Evolutionary conservation across 768 basidiomycete species (phyloP), one percentile per base, ranked within the genome.

Genomic region (Paxillus ammoniavirescens): DNA sequence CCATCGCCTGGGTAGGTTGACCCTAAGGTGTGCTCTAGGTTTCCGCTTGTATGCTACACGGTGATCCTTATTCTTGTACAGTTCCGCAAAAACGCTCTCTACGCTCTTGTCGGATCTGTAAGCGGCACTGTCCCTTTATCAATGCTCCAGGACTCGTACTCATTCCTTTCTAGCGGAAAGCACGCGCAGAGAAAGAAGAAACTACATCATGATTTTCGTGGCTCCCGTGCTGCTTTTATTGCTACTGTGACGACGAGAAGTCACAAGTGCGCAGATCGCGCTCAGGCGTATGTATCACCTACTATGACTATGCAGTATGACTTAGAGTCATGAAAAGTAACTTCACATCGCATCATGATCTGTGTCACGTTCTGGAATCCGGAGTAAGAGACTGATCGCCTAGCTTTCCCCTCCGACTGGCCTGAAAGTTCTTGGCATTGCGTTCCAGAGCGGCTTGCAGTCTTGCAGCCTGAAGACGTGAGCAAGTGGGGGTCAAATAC

Each of bases 1-100:
- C 14, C 1, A 12, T 51, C 52, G 15, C 47, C 42, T 52, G 2
- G 18, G 3, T 61, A 93, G 91, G 85, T 93, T 66, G 91, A 93
- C 59, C 70, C 86, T 56, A 93, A 91, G 83, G 90, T 91, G 60
- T 56, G 75, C 62, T 58, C 35, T 14, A 28, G 6, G 30, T 37
- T 10, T 38, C 17, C 12, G 3, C 10, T 51, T 45, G 5, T 54
- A 18, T 1, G 13, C 5, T 36, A 49, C 14, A 35, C 50, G 26
- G 51, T 45, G 49, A 49, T 30, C 23, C 42, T 48, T 15, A 50
- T 52, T 42, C 44, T 42, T 40, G 55, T 28, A 8, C 59, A 93
- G 91, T 92, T 91, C 83, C 89, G 91, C 70, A 86, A 87, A 68
- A 93, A 93, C 68, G 81, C 89, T 51, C 80, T 80, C 58, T 79